Conservation (phyloP, 495 filamentous ascomycete species). For the Aspergillus conjunctus region DNA sequence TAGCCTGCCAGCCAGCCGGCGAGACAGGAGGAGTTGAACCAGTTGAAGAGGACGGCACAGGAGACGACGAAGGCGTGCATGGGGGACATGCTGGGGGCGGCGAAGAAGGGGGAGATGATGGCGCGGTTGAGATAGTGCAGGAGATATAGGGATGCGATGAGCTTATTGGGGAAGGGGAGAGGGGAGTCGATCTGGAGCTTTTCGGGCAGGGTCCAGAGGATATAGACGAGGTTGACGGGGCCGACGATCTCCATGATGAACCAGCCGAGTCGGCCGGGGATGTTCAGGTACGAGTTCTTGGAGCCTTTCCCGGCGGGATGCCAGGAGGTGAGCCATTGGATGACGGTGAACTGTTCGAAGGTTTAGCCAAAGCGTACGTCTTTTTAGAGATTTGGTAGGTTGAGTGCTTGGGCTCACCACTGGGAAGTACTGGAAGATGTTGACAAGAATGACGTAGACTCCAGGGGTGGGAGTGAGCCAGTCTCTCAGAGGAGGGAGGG, state of each 20-base stretch:
- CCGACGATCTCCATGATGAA: slow-evolving; percentile 81
- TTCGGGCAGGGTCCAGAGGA: slow-evolving; percentile 60
- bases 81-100: slow-evolving; percentile 89
- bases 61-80: slow-evolving; percentile 67
- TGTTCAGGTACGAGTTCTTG: slow-evolving; percentile 65
- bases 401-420: slow-evolving; percentile 32
- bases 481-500: slow-evolving; percentile 28
- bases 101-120: slow-evolving; percentile 71
- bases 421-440: slow-evolving; percentile 55
- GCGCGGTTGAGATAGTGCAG: slow-evolving; percentile 91
- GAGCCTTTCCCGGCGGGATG: slow-evolving; percentile 89
- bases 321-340: slow-evolving; percentile 65
- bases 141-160: slow-evolving; percentile 41
- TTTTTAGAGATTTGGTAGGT: neutral
- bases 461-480: slow-evolving; percentile 55
- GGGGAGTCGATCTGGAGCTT: neutral
- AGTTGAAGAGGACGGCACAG: slow-evolving; percentile 68
- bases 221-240: slow-evolving; percentile 75
- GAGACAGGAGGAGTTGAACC: slow-evolving; percentile 74
- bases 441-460: slow-evolving; percentile 51
- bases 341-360: slow-evolving; percentile 49
- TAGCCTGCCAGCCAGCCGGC: slow-evolving; percentile 73
- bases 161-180: slow-evolving; percentile 36
- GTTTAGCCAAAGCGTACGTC: slow-evolving; percentile 17
- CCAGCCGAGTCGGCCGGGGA: slow-evolving; percentile 89